A percentile compares a stretch with the other conserved stretches of the same genome.
Conservation (phyloP, 148 eudicot genomes). For the Limonium bicolor region DNA sequence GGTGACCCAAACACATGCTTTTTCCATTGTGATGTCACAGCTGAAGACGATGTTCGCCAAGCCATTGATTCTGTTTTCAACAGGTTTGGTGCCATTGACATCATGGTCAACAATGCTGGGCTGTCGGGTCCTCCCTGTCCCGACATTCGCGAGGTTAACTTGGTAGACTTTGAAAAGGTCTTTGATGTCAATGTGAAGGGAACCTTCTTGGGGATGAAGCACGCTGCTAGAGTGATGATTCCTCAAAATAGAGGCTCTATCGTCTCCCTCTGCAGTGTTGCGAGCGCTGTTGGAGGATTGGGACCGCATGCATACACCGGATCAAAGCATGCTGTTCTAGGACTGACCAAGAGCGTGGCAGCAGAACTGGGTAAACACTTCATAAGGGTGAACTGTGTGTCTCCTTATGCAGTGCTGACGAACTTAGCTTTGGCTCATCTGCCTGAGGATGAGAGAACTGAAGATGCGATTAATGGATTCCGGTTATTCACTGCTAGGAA, state of each 20-base stretch:
- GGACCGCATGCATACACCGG: constrained; percentile 87
- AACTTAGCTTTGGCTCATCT: constrained; percentile 49
- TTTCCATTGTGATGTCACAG: constrained; percentile 53
- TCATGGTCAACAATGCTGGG: constrained; percentile 91
- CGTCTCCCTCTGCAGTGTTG: constrained; percentile 50
- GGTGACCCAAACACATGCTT: constrained; percentile 19
- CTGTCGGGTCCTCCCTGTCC: constrained; percentile 39
- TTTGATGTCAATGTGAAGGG: constrained; percentile 77
- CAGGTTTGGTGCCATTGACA: constrained; percentile 61
- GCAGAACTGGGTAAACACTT: constrained; percentile 82
- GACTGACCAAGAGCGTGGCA: constrained; percentile 78
- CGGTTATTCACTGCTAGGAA: constrained; percentile 28
- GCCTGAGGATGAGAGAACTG: constrained; percentile 63
- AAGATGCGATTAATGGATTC: constrained; percentile 47
- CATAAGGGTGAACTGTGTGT: constrained; percentile 78
- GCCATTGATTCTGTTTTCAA: constrained; percentile 57
- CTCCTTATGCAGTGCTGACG: constrained; percentile 80
- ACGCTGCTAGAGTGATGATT: constrained; percentile 89
- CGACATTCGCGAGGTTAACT: constrained; percentile 45
- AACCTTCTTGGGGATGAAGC: constrained; percentile 79
- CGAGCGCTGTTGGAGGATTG: constrained; percentile 41
- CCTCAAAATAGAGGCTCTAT: constrained; percentile 67
- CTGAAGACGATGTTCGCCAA: constrained; percentile 42
- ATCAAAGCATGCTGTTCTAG: constrained; percentile 82
- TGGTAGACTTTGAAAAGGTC: constrained; percentile 47